Evolutionary conservation across 306 rosid species (phyloP), one percentile per base, ranked within the genome.

Genomic region (Amphicarpaea edgeworthii): DNA sequence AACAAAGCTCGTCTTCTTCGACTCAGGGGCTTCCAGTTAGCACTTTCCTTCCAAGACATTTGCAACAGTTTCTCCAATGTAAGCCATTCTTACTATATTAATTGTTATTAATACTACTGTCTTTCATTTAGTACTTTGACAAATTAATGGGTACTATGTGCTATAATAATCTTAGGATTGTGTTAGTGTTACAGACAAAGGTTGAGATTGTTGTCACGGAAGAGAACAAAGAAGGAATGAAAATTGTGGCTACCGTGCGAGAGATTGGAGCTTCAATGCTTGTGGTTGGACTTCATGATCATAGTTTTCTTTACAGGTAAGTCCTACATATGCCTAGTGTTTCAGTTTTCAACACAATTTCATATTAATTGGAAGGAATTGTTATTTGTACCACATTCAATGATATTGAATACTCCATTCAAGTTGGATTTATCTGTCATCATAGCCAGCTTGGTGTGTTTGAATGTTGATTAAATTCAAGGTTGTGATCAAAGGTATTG

Each of bases 291-390:
- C 97, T 95, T 80, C 99, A 92, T 82, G 89, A 85, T 80, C 92
- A 82, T 61, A 92, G 99, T 84, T 95, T 95, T 84, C 96, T 95
- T 51, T 92, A 92, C 93, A 89, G 75, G 96, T 91, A 88, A 84
- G 90, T 82, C 63, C 68, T 54, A n/a, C n/a, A n/a, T n/a, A 53
- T 68, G 3, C 30, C 60, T 42, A 16, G 51, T 38, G 6, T 47
- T 68, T 57, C 19, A 7, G 24, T 47, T 75, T 40, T 64, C 1
- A 71, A 68, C n/a, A 12, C 45, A 73, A 47, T 65, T 64, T 34
- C 38, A 21, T 41, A 24, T 23, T 23, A 57, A 60, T 59, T 75
- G 57, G 51, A 66, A 70, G 57, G 51, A 66, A 70, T 40, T 62
- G 49, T 12, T 21, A 12, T 64, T 42, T 8, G 46, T 12, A 10